A percentile compares a stretch with the other conserved stretches of the same genome.
Conservation (phyloP, 2,329 filamentous ascomycete genomes). For the Fusarium sp. region DNA sequence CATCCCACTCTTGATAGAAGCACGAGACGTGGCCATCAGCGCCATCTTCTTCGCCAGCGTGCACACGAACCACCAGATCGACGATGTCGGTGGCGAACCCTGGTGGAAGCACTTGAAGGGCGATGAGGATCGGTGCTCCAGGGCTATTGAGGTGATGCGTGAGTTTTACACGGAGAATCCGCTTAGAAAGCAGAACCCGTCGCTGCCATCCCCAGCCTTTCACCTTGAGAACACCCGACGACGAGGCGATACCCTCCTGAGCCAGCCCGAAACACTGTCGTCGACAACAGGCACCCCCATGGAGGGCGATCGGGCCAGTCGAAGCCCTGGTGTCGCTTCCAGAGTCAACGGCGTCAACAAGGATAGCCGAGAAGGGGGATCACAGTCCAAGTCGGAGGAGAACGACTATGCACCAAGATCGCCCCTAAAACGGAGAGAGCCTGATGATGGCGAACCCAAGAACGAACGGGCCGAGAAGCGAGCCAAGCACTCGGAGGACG, state of each 20-base stretch:
- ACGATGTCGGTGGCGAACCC: constrained; percentile 75
- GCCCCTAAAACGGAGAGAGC: constrained; percentile 55
- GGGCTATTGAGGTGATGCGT: constrained; percentile 78
- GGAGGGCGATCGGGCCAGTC: constrained; percentile 57
- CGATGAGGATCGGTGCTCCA: constrained; percentile 71
- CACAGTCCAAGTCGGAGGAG: constrained; percentile 46
- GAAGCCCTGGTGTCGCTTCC: constrained; percentile 58
- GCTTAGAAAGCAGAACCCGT: constrained; percentile 63
- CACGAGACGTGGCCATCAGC: constrained; percentile 81
- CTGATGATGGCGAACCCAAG: constrained; percentile 47
- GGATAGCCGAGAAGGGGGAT: constrained; percentile 44
- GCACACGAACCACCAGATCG: constrained; percentile 75
- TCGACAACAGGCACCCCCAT: constrained; percentile 59
- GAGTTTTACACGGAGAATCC: constrained; percentile 72
- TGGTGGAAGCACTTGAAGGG: constrained; percentile 89
- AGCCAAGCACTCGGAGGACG: constrained; percentile 57
- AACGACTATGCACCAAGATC: constrained; percentile 48
- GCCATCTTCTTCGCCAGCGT: constrained; percentile 87
- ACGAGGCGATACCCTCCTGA: constrained; percentile 54
- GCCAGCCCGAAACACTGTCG: constrained; percentile 55
- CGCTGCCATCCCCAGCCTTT: constrained; percentile 63
- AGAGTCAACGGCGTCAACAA: constrained; percentile 53
- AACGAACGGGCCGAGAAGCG: constrained; percentile 54
- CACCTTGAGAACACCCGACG: constrained; percentile 64
- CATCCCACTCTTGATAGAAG: constrained; percentile 80